Conservation (phyloP, 176 grass and related monocot genomes). For the Dendrocalamus sinicus region DNA sequence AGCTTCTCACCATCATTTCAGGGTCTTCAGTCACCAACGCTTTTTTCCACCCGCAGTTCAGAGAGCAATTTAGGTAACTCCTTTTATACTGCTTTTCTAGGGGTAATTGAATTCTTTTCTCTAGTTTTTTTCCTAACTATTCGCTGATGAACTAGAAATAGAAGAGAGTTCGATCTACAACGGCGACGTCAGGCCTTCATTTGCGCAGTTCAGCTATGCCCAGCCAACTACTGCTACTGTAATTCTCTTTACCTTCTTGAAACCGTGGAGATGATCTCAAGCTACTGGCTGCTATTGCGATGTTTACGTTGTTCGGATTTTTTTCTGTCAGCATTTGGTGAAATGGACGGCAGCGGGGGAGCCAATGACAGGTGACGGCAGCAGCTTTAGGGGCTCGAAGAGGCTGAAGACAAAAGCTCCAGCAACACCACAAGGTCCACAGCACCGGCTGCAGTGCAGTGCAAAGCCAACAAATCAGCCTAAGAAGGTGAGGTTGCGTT, state of each 20-base stretch:
- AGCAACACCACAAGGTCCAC: constrained; percentile 33
- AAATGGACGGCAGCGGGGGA: constrained; percentile 47
- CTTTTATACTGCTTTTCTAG: not conserved
- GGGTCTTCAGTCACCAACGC: constrained; percentile 26
- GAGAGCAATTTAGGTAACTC: constrained; percentile 41
- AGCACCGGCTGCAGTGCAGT: constrained; percentile 27
- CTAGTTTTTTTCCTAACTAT: not conserved
- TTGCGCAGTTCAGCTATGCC: constrained; percentile 41
- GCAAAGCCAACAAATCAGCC: constrained; percentile 33
- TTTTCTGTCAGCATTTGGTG: constrained; percentile 50
- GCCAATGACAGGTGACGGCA: constrained; percentile 3
- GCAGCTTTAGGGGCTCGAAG: constrained; percentile 39
- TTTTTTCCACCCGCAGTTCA: constrained; percentile 29
- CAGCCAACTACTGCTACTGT: constrained; percentile 38
- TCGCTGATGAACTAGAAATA: not conserved
- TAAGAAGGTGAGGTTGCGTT: constrained; percentile 44
- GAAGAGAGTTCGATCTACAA: constrained; percentile 29
- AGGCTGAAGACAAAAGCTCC: constrained; percentile 42
- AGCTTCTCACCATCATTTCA: constrained; percentile 39
- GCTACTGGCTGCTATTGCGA: not conserved
- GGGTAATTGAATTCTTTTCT: not conserved
- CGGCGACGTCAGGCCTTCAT: not conserved
- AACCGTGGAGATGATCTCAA: not conserved
- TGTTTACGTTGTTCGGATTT: not conserved
- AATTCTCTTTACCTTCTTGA: not conserved